Percentiles rank a stretch among this genome's conserved stretches.
phyloP scores from a whole-genome alignment of 1,284 basidiomycete genomes.

The Rhizopogon parksii region DNA sequence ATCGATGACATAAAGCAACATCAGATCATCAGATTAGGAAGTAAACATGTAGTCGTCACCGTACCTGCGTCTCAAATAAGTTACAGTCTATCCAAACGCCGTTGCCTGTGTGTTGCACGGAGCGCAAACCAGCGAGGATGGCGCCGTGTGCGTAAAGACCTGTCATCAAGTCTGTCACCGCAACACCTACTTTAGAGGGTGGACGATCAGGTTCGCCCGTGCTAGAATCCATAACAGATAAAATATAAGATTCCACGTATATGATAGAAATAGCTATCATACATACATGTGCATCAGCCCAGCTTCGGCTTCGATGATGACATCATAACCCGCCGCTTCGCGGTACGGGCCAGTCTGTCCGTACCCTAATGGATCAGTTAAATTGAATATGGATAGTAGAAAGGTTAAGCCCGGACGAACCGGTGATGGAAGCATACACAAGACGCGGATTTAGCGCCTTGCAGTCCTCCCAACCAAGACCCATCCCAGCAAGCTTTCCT shows the following conservation, averaged over 20 bases:
- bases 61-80: constrained; percentile 79
- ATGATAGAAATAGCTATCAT: constrained; percentile 3
- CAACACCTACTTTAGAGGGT: constrained; percentile 89
- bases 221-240: constrained; percentile 31
- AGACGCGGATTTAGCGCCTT: constrained; percentile 73
- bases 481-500: constrained; percentile 80
- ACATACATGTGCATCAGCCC: constrained; percentile 90
- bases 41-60: constrained; percentile 11
- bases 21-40: constrained; percentile 8
- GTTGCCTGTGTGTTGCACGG: constrained; percentile 76
- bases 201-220: constrained; percentile 86
- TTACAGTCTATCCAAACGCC: constrained; percentile 91
- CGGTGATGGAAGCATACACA: constrained; percentile 89
- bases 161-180: constrained; percentile 86
- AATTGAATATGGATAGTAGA: constrained; percentile 1
- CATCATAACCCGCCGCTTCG: constrained; percentile 83
- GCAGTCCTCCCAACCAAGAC: constrained; percentile 83
- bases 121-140: constrained; percentile 85
- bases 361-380: constrained; percentile 54
- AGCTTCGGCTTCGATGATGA: constrained; percentile 86
- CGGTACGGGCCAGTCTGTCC: constrained; percentile 90
- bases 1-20: neutral
- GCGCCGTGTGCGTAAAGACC: constrained; percentile 93
- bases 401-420: constrained; percentile 24
- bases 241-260: constrained; percentile 2